Evolutionary conservation across 208 protist genomes (phyloP).

Genomic region (Leishmania lainsoni): DNA sequence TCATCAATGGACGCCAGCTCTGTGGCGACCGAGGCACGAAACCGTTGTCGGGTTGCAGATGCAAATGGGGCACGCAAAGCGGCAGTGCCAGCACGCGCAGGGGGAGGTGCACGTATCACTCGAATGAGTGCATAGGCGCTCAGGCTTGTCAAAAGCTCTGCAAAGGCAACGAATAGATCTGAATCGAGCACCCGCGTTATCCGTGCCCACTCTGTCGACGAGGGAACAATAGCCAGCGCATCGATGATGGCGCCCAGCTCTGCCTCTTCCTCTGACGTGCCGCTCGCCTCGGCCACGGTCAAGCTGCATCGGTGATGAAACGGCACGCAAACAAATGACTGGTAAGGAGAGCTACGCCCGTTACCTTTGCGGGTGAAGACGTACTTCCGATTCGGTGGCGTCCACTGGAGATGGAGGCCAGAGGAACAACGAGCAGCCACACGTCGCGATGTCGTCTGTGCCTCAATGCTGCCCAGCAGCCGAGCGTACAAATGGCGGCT

Average conservation of each 20-base stretch:
- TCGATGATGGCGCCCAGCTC: conserved; percentile 16
- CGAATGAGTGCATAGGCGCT: conserved; percentile 10
- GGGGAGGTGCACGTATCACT: not conserved
- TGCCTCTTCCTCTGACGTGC: conserved; percentile 5
- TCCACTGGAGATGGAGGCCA: not conserved
- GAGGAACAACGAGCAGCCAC: not conserved
- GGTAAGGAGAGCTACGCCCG: conserved; percentile 15
- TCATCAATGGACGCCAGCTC: conserved; percentile 13
- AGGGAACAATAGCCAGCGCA: conserved; percentile 14
- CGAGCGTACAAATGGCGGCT: conserved; percentile 44
- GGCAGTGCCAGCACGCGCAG: not conserved
- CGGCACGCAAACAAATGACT: conserved; percentile 35
- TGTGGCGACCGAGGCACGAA: conserved; percentile 11
- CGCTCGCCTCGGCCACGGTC: conserved; percentile 9
- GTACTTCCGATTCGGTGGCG: not conserved
- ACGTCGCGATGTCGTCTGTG: conserved; percentile 7
- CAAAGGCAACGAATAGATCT: conserved; percentile 14
- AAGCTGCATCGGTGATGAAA: conserved; percentile 31
- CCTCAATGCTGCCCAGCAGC: conserved; percentile 31
- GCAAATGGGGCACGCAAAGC: too few species aligned
- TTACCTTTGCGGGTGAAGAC: not conserved
- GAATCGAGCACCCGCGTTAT: conserved; percentile 16
- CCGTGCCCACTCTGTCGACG: not conserved
- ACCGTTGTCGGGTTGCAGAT: not conserved
- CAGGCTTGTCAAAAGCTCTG: not conserved